Evolutionary conservation across 1,284 basidiomycete genomes (phyloP), one percentile per base, ranked within the genome.

Genomic region (Pyrrhoderma lamaoense): DNA sequence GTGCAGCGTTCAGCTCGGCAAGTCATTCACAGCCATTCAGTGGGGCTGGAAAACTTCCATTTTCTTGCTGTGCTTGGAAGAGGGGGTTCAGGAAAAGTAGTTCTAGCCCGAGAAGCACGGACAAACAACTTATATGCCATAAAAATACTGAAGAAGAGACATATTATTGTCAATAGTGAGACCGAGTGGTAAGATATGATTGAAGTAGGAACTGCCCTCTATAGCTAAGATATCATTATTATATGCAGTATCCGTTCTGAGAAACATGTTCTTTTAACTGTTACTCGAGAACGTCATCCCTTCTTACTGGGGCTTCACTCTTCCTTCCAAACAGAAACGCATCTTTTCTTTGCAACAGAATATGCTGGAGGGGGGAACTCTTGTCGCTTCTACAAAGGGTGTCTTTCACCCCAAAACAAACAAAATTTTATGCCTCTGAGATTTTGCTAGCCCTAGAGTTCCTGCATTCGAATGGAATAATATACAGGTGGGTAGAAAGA

Each of bases 141-240:
- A 77, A 99, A 99, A 71, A 96, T 99, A 36, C 70, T 99, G 65
- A 99, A 99, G 77, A 99, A 99, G 68, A 96, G 98, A 71, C 99
- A 99, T 64, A 99, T 99, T 67, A 99, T 99, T 61, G 96, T 99
- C 66, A 99, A 99, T 60, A 96, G 99, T 69, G 96, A 99, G 73
- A 93, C 99, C 4, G 96, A 99, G 72, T 96, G 92, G 93, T 93
- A 56, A 51, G 74, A 62, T 49, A 49, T 5, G 43, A 38, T 51
- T 42, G 49, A 52, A 45, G 42, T 55, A 45, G 47, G 43, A 14
- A 48, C 40, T 44, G 36, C 25, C 61, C 43, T 38, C 35, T 11
- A n/a, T 40, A 8, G 8, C 56, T 49, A 51, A 47, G 21, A 23
- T n/a, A n/a, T n/a, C n/a, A n/a, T n/a, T n/a, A 21, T 23, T 27